Evolutionary conservation across 2,329 filamentous ascomycete genomes (phyloP).

Genomic region (Aspergillus pseudoterreus): DNA sequence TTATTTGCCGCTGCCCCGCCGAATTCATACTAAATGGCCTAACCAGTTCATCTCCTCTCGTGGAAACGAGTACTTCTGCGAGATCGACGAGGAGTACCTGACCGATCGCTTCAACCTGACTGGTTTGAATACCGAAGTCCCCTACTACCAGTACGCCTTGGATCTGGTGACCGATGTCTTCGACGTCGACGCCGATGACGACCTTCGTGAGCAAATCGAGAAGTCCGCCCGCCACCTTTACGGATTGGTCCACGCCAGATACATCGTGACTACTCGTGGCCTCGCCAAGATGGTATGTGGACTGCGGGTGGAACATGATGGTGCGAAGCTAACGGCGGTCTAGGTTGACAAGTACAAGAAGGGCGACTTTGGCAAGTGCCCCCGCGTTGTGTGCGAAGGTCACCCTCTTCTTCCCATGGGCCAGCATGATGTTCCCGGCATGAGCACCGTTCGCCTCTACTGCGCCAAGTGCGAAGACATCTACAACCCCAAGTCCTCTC

Average conservation of each 20-base stretch:
- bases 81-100: conserved; percentile 98
- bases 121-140: conserved; percentile 92
- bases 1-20: background rate
- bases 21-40: conserved; percentile 9
- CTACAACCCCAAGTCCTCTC: conserved; percentile 97
- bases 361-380: conserved; percentile 95
- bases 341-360: conserved; percentile 99
- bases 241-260: conserved; percentile 90
- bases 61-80: conserved; percentile 99
- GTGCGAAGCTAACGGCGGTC: background rate
- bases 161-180: conserved; percentile 98
- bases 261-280: conserved; percentile 92
- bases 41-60: conserved; percentile 91
- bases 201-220: conserved; percentile 96
- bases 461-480: conserved; percentile 96
- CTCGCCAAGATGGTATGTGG: conserved; percentile 85
- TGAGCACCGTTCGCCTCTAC: conserved; percentile 93
- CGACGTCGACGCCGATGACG: conserved; percentile 96
- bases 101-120: conserved; percentile 98
- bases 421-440: conserved; percentile 80
- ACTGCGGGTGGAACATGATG: background rate
- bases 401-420: conserved; percentile 95
- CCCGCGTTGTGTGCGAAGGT: conserved; percentile 88
- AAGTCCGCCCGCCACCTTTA: conserved; percentile 95
- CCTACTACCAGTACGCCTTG: conserved; percentile 98